These are phyloP conservation scores for Pichia cactophila DNA, from an alignment of 1,139 yeast species.

Conservation along the genomic window DNA sequence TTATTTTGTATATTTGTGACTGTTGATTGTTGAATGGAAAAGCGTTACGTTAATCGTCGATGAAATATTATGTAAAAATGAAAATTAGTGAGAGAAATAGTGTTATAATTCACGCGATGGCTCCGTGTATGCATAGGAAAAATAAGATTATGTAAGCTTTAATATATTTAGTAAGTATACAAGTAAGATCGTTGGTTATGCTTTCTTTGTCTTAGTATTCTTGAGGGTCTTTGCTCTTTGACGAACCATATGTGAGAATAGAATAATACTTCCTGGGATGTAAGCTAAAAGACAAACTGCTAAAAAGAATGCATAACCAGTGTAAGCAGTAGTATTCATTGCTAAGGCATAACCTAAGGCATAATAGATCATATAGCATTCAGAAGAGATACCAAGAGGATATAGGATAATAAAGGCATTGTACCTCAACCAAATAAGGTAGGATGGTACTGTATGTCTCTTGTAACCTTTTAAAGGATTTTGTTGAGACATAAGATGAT, in stretches of 20 bases:
- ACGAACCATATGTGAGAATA: slow-evolving; percentile 81
- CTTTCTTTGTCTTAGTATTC: slow-evolving; percentile 9
- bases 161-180: not conserved
- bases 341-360: slow-evolving; percentile 36
- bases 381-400: slow-evolving; percentile 88
- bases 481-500: slow-evolving; percentile 38
- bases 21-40: not conserved
- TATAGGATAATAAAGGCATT: slow-evolving; percentile 75
- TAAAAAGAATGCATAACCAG: slow-evolving; percentile 12
- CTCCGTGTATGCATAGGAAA: not conserved
- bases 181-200: not conserved
- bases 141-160: not conserved
- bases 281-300: slow-evolving; percentile 45
- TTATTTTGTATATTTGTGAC: not conserved
- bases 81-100: not conserved
- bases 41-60: not conserved
- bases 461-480: not conserved
- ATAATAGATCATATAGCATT: slow-evolving; percentile 59
- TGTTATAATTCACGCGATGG: not conserved
- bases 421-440: slow-evolving; percentile 71
- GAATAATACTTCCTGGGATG: slow-evolving; percentile 78
- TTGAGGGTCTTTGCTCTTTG: slow-evolving; percentile 71
- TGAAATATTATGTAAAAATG: not conserved
- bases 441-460: slow-evolving; percentile 41
- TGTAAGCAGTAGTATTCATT: slow-evolving; percentile 39